Conservation (phyloP, 1,139 yeast species). For the Debaryomyces singareniensis region DNA sequence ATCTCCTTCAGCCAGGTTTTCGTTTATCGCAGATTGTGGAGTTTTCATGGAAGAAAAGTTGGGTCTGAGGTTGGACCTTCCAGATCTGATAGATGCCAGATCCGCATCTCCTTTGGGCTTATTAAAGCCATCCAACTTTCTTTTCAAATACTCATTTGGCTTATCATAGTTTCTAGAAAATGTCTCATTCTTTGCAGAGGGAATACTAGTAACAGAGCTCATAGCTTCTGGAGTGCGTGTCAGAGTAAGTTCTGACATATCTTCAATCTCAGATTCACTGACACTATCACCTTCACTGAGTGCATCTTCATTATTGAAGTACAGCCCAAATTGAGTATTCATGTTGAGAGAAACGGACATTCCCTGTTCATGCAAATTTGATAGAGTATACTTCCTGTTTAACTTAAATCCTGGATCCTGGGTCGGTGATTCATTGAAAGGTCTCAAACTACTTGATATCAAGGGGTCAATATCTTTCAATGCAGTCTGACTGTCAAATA, state of each 20-base stretch:
- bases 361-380: slow-evolving; percentile 66
- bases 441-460: slow-evolving; percentile 17
- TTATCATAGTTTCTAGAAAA: neutral
- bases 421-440: slow-evolving; percentile 1
- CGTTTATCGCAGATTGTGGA: slow-evolving; percentile 66
- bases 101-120: slow-evolving; percentile 9
- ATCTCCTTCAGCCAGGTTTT: slow-evolving; percentile 40
- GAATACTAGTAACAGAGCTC: neutral
- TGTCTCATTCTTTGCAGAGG: neutral
- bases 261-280: slow-evolving; percentile 19
- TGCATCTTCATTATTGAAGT: slow-evolving; percentile 19
- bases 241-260: slow-evolving; percentile 8
- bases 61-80: slow-evolving; percentile 45
- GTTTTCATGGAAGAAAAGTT: slow-evolving; percentile 74
- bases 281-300: slow-evolving; percentile 17
- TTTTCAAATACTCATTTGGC: neutral
- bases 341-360: slow-evolving; percentile 60
- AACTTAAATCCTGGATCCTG: slow-evolving; percentile 14
- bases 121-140: neutral
- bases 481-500: slow-evolving; percentile 2
- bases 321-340: slow-evolving; percentile 44
- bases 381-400: slow-evolving; percentile 42
- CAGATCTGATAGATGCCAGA: slow-evolving; percentile 25
- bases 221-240: neutral
- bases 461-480: slow-evolving; percentile 17